Evolutionary conservation across 495 filamentous ascomycete species (phyloP).

Genomic region (Massariosphaeria phaeospora): DNA sequence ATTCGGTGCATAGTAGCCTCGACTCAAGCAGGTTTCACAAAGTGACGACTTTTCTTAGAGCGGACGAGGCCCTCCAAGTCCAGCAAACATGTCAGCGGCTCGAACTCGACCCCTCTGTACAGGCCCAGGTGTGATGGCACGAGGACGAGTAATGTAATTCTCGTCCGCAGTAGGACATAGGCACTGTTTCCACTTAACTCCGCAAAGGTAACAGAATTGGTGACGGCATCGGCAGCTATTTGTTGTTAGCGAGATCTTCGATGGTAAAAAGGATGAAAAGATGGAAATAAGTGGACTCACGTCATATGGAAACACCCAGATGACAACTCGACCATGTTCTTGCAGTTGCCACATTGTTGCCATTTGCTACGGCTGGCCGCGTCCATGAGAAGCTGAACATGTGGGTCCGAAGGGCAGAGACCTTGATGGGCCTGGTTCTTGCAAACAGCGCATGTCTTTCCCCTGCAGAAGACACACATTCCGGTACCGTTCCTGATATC

Average conservation of each 20-base stretch:
- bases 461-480: conserved; percentile 4
- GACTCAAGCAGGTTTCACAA: no score
- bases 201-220: conserved; percentile 28
- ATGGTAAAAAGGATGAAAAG: no score
- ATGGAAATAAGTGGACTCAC: background rate
- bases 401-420: conserved; percentile 16
- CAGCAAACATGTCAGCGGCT: no score
- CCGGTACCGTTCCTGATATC: background rate
- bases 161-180: conserved; percentile 6
- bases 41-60: no score
- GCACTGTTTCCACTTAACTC: conserved; percentile 12
- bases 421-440: conserved; percentile 8
- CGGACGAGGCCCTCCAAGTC: no score
- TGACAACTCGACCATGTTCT: conserved; percentile 17
- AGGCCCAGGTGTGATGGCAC: background rate
- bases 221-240: conserved; percentile 14
- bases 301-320: conserved; percentile 21
- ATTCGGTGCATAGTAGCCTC: no score
- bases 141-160: conserved; percentile 1
- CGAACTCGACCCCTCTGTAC: no score
- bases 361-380: conserved; percentile 7
- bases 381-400: conserved; percentile 3
- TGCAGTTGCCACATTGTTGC: conserved; percentile 19
- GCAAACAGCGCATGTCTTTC: conserved; percentile 13
- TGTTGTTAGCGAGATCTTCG: background rate